A percentile compares a stretch with the other conserved stretches of the same genome.
These are phyloP conservation scores for Dittrichia graveolens DNA, from an alignment of 129 eudicot genomes.

Conservation along the genomic window DNA sequence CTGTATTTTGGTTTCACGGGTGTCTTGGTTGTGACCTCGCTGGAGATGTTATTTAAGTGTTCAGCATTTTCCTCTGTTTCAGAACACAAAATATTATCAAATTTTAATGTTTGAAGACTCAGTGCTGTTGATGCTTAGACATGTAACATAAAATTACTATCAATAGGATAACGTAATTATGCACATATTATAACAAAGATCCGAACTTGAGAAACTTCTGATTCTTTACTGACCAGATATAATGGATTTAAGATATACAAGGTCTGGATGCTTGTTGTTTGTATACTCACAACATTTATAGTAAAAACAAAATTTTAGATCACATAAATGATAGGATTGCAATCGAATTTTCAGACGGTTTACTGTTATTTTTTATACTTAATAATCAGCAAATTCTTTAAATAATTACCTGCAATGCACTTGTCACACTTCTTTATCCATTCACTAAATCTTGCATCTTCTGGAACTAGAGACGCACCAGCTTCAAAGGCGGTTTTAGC, in stretches of 20 bases:
- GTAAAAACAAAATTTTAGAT: not conserved
- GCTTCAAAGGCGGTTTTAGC: constrained; percentile 74
- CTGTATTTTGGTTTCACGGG: constrained; percentile 71
- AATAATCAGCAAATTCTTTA: not conserved
- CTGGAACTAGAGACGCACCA: constrained; percentile 63
- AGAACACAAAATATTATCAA: constrained; percentile 10
- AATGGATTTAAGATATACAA: not conserved
- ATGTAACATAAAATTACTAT: too few species aligned
- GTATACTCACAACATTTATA: not conserved
- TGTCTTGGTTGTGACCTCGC: constrained; percentile 12
- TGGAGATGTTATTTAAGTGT: constrained; percentile 33
- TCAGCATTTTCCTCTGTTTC: constrained; percentile 66
- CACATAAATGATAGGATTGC: not conserved
- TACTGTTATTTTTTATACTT: not conserved
- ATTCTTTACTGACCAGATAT: not conserved
- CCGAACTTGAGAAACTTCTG: not conserved
- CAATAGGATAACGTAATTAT: too few species aligned
- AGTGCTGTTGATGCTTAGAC: not conserved
- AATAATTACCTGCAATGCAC: constrained; percentile 60
- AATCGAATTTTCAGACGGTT: constrained; percentile 15
- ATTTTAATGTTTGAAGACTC: not conserved
- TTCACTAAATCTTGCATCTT: constrained; percentile 62
- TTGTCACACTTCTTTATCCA: constrained; percentile 77
- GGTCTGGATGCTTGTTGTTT: not conserved
- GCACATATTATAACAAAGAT: too few species aligned